Base-by-base conservation (phyloP, 805 yeast species). In the Saccharomycopsis guyanensis region DNA sequence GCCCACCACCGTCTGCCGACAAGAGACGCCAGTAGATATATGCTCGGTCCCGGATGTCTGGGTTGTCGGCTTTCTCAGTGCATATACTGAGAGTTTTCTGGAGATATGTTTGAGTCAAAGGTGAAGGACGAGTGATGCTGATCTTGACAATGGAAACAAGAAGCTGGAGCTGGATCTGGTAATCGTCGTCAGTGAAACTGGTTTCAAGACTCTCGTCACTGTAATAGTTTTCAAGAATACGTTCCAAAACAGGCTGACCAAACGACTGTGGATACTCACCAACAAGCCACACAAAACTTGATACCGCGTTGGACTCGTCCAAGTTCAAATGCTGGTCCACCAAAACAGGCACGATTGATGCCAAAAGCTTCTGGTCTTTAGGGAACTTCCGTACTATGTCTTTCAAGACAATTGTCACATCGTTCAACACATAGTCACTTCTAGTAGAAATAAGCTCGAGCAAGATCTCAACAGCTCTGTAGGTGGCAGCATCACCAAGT, bases 31-130 rank as follows among this genome's bases (percentile, higher is more conserved):
- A 84, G 59, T 82, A 84, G 36, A 84, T 68, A 60, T 74, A 84
- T 0, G 91, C 88, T 66, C 81, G 77, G 60, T 84, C 94, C 61
- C 93, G 72, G 23, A 84, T 82, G 58, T 84, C 94, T 2, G 86
- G 76, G 57, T 81, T 82, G 50, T 81, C 83, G 47, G 82, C 70
- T 37, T 75, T 72, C 48, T 73, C 75, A 3, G 88, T 82, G 7
- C 86, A 78, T 49, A 71, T 60, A 50, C 77, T 81, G 54, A 84
- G 70, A 4, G 79, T 70, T 37, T 66, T 68, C 56, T 83, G 89
- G 53, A 84, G 66, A 20, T 69, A 57, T 20, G 55, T 62, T 25
- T 75, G 68, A 43, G 63, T 59, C 12, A 52, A 53, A 3, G 62
- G 57, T 2, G 65, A 56, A 16, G 69, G 64, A 33, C 58, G 60